phyloP scores from a whole-genome alignment of 1,284 basidiomycete species.

The Singerocomus rubriflavus region DNA sequence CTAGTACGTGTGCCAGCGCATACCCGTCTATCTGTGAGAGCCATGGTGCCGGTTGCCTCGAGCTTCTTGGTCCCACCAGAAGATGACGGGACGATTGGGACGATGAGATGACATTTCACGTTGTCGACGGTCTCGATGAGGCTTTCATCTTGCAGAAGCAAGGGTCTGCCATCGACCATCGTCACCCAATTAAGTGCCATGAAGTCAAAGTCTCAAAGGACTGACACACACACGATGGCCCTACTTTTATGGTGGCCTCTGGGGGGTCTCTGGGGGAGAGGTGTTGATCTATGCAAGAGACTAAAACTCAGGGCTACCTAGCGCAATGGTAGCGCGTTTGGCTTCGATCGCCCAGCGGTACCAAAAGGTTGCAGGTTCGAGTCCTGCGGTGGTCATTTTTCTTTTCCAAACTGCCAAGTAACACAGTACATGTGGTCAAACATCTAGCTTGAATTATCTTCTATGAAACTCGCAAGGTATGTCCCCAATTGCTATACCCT shows the following conservation, averaged over 20 bases:
- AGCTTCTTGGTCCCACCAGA: conserved; percentile 55
- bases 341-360: conserved; percentile 69
- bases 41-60: conserved; percentile 55
- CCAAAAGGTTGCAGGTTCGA: conserved; percentile 89
- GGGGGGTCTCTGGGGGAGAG: too few species aligned
- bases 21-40: conserved; percentile 72
- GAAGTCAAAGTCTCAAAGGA: conserved; percentile 13
- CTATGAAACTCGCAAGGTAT: conserved; percentile 69
- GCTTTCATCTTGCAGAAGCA: conserved; percentile 63
- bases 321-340: conserved; percentile 76
- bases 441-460: conserved; percentile 16
- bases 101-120: conserved; percentile 53
- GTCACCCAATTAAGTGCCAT: conserved; percentile 82
- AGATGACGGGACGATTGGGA: conserved; percentile 49
- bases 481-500: conserved; percentile 67
- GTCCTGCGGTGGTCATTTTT: conserved; percentile 68
- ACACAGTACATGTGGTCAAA: conserved; percentile 8
- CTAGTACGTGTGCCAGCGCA: conserved; percentile 25
- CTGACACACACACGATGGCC: neutral
- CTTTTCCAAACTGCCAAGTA: conserved; percentile 1
- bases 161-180: conserved; percentile 54
- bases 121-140: conserved; percentile 53
- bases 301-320: conserved; percentile 29
- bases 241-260: neutral
- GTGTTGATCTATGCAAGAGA: neutral